A percentile compares a stretch with the other conserved stretches of the same genome.
Conservation (phyloP, 106 monocot species). For the Platanthera zijinensis region DNA sequence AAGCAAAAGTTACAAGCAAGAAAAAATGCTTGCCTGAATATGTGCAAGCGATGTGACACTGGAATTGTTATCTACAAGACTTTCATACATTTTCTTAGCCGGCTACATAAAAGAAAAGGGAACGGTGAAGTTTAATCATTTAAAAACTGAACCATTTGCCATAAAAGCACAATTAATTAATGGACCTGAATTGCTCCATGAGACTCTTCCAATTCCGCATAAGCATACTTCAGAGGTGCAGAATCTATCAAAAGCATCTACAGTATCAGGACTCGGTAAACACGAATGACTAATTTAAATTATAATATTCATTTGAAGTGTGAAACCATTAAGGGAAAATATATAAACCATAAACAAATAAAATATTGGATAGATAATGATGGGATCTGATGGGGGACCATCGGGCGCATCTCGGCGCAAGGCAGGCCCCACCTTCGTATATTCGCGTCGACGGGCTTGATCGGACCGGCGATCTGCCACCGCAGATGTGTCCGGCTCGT, state of each 20-base stretch:
- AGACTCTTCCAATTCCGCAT: constrained; percentile 91
- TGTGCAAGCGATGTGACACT: constrained; percentile 56
- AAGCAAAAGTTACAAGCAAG: constrained; percentile 5
- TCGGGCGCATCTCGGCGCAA: no score
- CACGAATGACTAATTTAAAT: neutral
- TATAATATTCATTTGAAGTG: neutral
- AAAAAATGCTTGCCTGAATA: constrained; percentile 53
- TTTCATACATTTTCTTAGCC: constrained; percentile 90
- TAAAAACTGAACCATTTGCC: neutral
- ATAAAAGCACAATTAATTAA: constrained; percentile 8
- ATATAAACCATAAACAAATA: neutral
- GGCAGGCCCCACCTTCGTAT: no score
- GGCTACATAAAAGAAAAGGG: constrained; percentile 33
- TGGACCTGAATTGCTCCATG: constrained; percentile 80
- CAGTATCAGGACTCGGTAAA: neutral
- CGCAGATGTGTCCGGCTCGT: no score
- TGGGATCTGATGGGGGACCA: no score
- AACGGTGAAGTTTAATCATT: neutral
- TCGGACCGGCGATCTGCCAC: no score
- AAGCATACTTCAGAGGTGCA: constrained; percentile 79
- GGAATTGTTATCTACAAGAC: constrained; percentile 37
- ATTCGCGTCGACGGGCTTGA: no score
- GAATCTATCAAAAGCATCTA: constrained; percentile 50
- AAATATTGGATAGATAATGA: no score
- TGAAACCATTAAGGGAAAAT: neutral